Percentiles rank a stretch among this genome's conserved stretches.
Evolutionary conservation across 2,329 filamentous ascomycete species (phyloP).

Genomic region (Clonostachys solani): DNA sequence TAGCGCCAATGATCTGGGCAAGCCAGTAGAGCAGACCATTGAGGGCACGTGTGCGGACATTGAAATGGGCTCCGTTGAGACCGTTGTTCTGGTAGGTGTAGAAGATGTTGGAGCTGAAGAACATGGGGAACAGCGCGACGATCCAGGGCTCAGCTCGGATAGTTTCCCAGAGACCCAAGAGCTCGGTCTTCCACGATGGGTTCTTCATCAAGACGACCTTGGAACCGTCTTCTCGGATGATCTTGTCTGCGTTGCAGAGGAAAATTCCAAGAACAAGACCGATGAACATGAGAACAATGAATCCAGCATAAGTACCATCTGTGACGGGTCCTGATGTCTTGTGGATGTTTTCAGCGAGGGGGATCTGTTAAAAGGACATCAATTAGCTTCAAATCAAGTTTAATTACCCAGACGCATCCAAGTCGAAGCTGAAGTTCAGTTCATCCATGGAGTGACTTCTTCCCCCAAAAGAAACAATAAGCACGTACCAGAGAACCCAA

Average conservation of each 20-base stretch:
- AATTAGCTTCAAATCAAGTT: neutral
- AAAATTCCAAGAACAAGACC: conserved; percentile 67
- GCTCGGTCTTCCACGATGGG: conserved; percentile 78
- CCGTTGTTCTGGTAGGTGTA: conserved; percentile 79
- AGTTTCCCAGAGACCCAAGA: conserved; percentile 72
- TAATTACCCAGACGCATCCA: neutral
- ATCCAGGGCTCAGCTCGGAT: conserved; percentile 68
- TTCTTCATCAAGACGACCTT: conserved; percentile 86
- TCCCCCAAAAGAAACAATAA: neutral
- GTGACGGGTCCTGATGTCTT: conserved; percentile 48
- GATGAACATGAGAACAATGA: conserved; percentile 75
- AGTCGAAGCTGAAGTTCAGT: neutral
- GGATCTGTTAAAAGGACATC: conserved; percentile 37
- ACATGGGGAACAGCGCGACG: conserved; percentile 73
- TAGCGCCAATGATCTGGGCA: conserved; percentile 73
- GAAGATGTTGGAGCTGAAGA: conserved; percentile 76
- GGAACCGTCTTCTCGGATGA: conserved; percentile 74
- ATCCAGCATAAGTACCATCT: conserved; percentile 84
- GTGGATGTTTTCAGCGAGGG: conserved; percentile 69
- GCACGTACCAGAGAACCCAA: conserved; percentile 63
- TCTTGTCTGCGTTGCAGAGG: conserved; percentile 66
- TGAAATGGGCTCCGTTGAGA: conserved; percentile 65
- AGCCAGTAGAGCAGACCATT: conserved; percentile 79
- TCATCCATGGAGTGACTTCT: neutral
- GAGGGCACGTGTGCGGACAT: conserved; percentile 65